These are phyloP conservation scores for Actinomucor elegans DNA, from an alignment of 371 early-diverging fungal genomes.

Conservation along the genomic window DNA sequence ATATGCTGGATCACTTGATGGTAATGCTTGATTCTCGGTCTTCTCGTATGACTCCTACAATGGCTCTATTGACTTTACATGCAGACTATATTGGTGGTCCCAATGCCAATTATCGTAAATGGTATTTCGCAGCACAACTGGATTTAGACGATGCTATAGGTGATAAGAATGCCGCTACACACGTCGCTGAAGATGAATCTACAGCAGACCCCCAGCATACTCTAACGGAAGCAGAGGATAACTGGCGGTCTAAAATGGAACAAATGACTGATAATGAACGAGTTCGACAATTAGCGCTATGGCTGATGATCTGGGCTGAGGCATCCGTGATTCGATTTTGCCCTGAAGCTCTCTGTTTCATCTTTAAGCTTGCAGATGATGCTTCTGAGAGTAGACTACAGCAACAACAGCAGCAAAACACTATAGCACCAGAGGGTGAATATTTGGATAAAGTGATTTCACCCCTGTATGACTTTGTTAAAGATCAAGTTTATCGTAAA, in stretches of 20 bases:
- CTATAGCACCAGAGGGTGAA: slow-evolving; percentile 56
- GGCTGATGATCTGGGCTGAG: slow-evolving; percentile 87
- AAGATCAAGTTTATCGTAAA: slow-evolving; percentile 72
- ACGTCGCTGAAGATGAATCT: slow-evolving; percentile 10
- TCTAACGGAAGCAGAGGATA: slow-evolving; percentile 53
- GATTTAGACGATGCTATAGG: slow-evolving; percentile 62
- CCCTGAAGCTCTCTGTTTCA: slow-evolving; percentile 80
- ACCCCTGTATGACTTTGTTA: slow-evolving; percentile 77
- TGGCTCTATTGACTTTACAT: slow-evolving; percentile 77
- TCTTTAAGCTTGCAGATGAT: slow-evolving; percentile 76
- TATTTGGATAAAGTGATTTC: slow-evolving; percentile 67
- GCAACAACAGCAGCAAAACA: not conserved
- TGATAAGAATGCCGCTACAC: slow-evolving; percentile 26
- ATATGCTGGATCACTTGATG: slow-evolving; percentile 77
- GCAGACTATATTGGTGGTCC: slow-evolving; percentile 86
- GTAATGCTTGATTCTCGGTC: slow-evolving; percentile 83
- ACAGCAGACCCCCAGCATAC: slow-evolving; percentile 6
- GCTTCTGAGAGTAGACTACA: slow-evolving; percentile 15
- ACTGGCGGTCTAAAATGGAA: slow-evolving; percentile 72
- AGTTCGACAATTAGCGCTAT: slow-evolving; percentile 76
- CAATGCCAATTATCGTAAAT: slow-evolving; percentile 81
- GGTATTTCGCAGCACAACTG: slow-evolving; percentile 81
- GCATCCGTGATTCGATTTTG: slow-evolving; percentile 78
- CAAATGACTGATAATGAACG: slow-evolving; percentile 65
- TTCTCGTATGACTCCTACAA: slow-evolving; percentile 72